phyloP scores from a whole-genome alignment of 495 filamentous ascomycete species.

The Xylaria flabelliformis region DNA sequence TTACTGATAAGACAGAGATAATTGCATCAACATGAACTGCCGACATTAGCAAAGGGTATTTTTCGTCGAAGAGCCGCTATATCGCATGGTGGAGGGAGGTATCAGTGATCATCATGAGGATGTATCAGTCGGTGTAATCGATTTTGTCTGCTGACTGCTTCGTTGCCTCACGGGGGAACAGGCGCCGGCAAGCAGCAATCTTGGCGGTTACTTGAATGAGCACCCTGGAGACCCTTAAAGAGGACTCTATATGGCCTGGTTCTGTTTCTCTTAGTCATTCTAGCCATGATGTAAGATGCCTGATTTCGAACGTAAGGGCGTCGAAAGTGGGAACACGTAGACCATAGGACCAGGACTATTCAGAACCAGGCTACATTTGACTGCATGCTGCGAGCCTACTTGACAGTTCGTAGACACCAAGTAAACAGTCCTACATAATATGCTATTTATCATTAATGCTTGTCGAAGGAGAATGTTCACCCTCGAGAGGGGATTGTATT shows the following conservation, averaged over 20 bases:
- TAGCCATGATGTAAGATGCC: background rate
- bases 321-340: background rate
- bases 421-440: background rate
- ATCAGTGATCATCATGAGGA: background rate
- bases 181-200: background rate
- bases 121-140: background rate
- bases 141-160: conserved; percentile 15
- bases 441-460: background rate
- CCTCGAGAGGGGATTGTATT: background rate
- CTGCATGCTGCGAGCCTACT: background rate
- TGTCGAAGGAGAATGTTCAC: background rate
- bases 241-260: background rate
- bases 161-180: background rate
- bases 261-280: background rate
- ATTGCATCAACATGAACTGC: conserved; percentile 2
- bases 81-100: background rate
- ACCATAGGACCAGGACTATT: background rate
- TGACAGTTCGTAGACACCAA: background rate
- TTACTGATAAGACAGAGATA: background rate
- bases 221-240: background rate
- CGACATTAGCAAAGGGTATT: background rate
- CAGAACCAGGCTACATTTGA: background rate
- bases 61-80: background rate
- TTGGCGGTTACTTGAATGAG: background rate
- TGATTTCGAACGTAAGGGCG: background rate